Evolutionary conservation across 2,329 filamentous ascomycete species (phyloP).

Genomic region (Arthrobotrys entomopaga): DNA sequence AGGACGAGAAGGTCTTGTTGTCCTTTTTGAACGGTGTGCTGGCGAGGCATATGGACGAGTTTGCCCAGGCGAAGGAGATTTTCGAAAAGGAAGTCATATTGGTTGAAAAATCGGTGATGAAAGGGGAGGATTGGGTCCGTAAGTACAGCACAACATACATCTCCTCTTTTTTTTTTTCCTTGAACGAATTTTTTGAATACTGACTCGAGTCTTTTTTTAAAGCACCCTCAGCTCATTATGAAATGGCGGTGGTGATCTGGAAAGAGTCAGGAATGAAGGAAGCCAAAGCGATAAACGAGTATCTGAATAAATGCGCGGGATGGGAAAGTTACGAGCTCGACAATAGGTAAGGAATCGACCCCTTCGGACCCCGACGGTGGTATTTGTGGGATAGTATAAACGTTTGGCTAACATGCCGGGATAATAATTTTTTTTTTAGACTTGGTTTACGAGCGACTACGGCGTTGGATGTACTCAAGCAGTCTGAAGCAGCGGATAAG

Average conservation of each 20-base stretch:
- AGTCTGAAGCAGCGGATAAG: slow-evolving; percentile 22
- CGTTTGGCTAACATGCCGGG: neutral
- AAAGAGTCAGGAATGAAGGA: slow-evolving; percentile 68
- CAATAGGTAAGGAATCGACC: slow-evolving; percentile 59
- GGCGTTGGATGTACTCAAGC: slow-evolving; percentile 71
- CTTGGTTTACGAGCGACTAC: slow-evolving; percentile 79
- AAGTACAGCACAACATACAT: slow-evolving; percentile 60
- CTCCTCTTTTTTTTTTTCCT: neutral
- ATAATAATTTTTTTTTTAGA: slow-evolving; percentile 63
- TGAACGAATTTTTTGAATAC: no score
- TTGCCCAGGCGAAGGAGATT: slow-evolving; percentile 73
- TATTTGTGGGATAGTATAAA: slow-evolving; percentile 12
- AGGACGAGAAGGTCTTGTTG: slow-evolving; percentile 73
- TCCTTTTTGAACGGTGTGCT: slow-evolving; percentile 75
- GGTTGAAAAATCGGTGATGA: slow-evolving; percentile 67
- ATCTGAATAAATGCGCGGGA: slow-evolving; percentile 73
- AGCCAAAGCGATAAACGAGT: slow-evolving; percentile 71
- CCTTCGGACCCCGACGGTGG: slow-evolving; percentile 24
- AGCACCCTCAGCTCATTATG: slow-evolving; percentile 80
- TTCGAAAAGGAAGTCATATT: slow-evolving; percentile 72
- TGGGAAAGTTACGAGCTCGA: slow-evolving; percentile 81
- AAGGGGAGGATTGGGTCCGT: slow-evolving; percentile 71
- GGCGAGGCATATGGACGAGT: slow-evolving; percentile 71
- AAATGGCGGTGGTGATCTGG: slow-evolving; percentile 86
- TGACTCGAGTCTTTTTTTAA: neutral